Percentiles rank a stretch among this genome's conserved stretches.
phyloP scores from a whole-genome alignment of 2,329 filamentous ascomycete species.

The Corynespora cassiicola region DNA sequence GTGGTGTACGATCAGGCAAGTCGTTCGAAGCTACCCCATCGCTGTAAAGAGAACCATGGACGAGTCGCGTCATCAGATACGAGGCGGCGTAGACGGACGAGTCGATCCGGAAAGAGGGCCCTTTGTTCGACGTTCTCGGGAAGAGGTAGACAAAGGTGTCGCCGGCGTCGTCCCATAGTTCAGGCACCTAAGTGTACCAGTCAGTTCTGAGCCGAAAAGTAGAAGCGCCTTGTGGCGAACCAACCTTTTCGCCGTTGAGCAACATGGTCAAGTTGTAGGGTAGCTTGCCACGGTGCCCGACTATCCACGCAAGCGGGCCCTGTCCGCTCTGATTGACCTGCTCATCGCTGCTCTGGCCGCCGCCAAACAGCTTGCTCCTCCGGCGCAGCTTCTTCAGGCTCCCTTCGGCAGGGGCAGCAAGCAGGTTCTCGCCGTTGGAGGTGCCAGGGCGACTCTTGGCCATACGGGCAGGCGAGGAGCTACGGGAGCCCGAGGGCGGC shows the following conservation, averaged over 20 bases:
- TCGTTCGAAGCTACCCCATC: conserved; percentile 28
- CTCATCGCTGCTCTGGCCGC: conserved; percentile 31
- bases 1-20: conserved; percentile 25
- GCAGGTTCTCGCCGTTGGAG: conserved; percentile 16
- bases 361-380: conserved; percentile 42
- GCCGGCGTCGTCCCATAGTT: conserved; percentile 69
- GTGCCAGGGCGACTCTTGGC: conserved; percentile 31
- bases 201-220: neutral
- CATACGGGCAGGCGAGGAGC: conserved; percentile 28
- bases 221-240: too few species aligned
- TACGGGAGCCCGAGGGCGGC: conserved; percentile 28
- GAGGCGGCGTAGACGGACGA: conserved; percentile 66
- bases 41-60: conserved; percentile 60
- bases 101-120: conserved; percentile 67
- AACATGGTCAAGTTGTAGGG: conserved; percentile 62
- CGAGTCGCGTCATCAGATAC: conserved; percentile 60
- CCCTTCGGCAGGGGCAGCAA: conserved; percentile 18
- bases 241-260: conserved; percentile 59
- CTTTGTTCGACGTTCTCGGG: conserved; percentile 61
- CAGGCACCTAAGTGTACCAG: conserved; percentile 52
- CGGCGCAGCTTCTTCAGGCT: conserved; percentile 41
- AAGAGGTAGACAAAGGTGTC: conserved; percentile 70
- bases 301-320: conserved; percentile 61
- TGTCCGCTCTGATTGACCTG: conserved; percentile 13
- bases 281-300: conserved; percentile 63